A percentile compares a stretch with the other conserved stretches of the same genome.
phyloP scores from a whole-genome alignment of 2,329 filamentous ascomycete genomes.

The Colletotrichum scovillei region DNA sequence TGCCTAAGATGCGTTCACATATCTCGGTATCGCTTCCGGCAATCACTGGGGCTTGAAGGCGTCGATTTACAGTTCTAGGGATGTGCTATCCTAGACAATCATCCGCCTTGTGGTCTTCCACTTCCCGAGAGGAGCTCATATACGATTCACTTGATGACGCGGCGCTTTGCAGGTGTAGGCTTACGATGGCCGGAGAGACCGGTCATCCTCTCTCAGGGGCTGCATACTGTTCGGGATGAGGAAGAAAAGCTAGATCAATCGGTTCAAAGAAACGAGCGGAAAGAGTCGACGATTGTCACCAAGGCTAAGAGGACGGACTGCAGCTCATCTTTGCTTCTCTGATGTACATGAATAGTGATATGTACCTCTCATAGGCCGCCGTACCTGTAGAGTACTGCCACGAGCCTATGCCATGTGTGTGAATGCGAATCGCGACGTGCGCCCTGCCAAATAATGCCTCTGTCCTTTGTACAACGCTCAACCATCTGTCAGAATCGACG shows the following conservation, averaged over 20 bases:
- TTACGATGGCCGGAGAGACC: neutral
- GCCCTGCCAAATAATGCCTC: neutral
- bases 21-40: conserved; percentile 69
- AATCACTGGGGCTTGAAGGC: conserved; percentile 74
- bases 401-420: neutral
- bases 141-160: neutral
- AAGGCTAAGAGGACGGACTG: neutral
- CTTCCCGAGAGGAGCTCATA: neutral
- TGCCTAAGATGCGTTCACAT: conserved; percentile 72
- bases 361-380: neutral
- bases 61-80: conserved; percentile 64
- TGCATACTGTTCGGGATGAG: neutral
- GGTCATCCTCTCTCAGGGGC: neutral
- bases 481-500: neutral
- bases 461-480: conserved; percentile 1
- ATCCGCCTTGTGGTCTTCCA: neutral
- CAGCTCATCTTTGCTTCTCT: neutral
- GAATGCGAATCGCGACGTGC: neutral
- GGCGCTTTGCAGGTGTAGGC: neutral
- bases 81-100: conserved; percentile 44
- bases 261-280: too few species aligned
- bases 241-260: too few species aligned
- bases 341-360: neutral
- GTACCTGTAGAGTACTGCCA: neutral
- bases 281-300: neutral